These are phyloP conservation scores for Thuidium tamariscinum DNA, from an alignment of 225 moss, liverwort and hornwort species.

Conservation along the genomic window DNA sequence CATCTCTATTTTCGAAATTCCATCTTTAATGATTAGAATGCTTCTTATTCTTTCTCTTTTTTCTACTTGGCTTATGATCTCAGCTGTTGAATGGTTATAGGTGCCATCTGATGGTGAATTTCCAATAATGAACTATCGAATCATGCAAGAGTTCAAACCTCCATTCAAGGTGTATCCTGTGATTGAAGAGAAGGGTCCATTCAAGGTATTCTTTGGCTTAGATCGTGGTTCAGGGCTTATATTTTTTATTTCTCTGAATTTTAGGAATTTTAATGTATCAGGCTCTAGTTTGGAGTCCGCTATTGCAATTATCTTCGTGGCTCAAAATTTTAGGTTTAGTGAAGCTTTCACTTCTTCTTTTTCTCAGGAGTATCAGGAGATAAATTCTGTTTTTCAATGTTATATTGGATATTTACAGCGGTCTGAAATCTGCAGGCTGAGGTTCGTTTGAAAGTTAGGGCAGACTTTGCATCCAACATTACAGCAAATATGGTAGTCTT, in stretches of 20 bases:
- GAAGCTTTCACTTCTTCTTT: background rate
- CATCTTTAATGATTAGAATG: background rate
- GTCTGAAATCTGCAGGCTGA: constrained; percentile 56
- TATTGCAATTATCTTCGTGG: background rate
- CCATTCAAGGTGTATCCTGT: constrained; percentile 93
- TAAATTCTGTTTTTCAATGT: background rate
- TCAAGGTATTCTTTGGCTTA: constrained; percentile 53
- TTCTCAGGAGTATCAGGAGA: background rate
- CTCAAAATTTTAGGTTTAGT: background rate
- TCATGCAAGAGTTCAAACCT: constrained; percentile 98
- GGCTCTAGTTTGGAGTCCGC: background rate
- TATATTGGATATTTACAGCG: background rate
- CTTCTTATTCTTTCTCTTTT: background rate
- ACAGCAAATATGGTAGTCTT: constrained; percentile 87
- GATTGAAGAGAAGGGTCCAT: constrained; percentile 94
- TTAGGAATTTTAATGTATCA: background rate
- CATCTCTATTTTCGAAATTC: background rate
- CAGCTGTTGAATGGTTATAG: constrained; percentile 20
- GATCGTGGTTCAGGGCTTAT: background rate
- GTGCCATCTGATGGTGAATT: constrained; percentile 99
- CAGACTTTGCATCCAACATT: constrained; percentile 70
- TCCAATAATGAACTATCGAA: constrained; percentile 95
- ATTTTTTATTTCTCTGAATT: background rate
- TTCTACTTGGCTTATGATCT: background rate
- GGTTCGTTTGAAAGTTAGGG: constrained; percentile 79